Conservation (phyloP, 805 yeast species). For the Pichia nanzhaoensis region DNA sequence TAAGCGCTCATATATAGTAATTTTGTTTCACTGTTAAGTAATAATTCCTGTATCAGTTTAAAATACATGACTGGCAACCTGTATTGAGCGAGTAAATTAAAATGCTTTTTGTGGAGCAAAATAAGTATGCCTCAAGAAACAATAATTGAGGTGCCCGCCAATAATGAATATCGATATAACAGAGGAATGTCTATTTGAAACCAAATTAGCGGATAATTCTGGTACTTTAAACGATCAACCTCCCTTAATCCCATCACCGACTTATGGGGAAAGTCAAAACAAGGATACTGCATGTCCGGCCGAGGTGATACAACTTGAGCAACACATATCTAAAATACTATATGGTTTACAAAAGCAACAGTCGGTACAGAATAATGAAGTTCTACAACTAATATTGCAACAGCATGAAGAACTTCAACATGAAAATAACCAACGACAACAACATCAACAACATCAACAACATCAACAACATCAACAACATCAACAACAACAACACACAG, state of each 20-base stretch:
- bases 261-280: background rate
- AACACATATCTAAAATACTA: conserved; percentile 6
- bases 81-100: too few species aligned
- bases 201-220: too few species aligned
- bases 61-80: too few species aligned
- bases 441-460: conserved; percentile 3
- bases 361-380: conserved; percentile 11
- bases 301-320: conserved; percentile 6
- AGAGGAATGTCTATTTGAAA: background rate
- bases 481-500: background rate
- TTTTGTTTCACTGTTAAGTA: too few species aligned
- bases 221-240: too few species aligned
- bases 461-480: conserved; percentile 3
- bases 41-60: too few species aligned
- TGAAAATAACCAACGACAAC: background rate
- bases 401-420: conserved; percentile 8
- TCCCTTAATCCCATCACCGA: too few species aligned
- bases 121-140: too few species aligned
- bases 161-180: background rate
- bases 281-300: background rate
- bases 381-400: conserved; percentile 7
- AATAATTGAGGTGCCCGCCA: too few species aligned
- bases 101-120: too few species aligned
- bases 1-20: too few species aligned
- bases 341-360: conserved; percentile 18